Evolutionary conservation across 768 basidiomycete species (phyloP).

Genomic region (Tylopilus felleus): DNA sequence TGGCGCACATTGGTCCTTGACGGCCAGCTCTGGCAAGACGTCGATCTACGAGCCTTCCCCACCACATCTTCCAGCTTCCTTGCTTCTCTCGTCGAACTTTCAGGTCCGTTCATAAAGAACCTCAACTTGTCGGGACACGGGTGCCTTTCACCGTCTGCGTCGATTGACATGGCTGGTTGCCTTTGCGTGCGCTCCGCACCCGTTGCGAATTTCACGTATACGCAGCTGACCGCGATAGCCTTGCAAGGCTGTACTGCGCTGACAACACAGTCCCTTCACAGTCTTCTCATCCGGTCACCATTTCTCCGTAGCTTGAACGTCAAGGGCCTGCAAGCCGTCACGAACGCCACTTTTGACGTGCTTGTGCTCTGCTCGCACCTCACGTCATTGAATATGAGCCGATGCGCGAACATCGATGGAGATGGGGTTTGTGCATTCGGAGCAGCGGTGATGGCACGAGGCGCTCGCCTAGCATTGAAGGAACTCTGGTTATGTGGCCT

Average conservation of each 20-base stretch:
- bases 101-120: conserved; percentile 61
- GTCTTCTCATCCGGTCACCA: conserved; percentile 65
- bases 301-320: conserved; percentile 55
- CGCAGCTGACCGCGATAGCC: conserved; percentile 68
- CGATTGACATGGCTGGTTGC: conserved; percentile 52
- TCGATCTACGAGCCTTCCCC: conserved; percentile 65
- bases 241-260: conserved; percentile 69
- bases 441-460: conserved; percentile 40
- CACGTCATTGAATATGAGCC: conserved; percentile 60
- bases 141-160: conserved; percentile 43
- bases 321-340: conserved; percentile 66
- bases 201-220: conserved; percentile 39
- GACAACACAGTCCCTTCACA: conserved; percentile 63
- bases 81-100: conserved; percentile 47
- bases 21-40: conserved; percentile 77
- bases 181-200: conserved; percentile 45
- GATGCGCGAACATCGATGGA: conserved; percentile 67
- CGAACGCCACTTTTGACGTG: conserved; percentile 69
- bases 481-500: conserved; percentile 69
- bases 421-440: conserved; percentile 55
- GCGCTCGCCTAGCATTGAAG: conserved; percentile 51
- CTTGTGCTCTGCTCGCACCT: conserved; percentile 59
- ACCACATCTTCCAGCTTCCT: conserved; percentile 50
- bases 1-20: conserved; percentile 80
- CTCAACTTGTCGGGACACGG: conserved; percentile 65